Percentiles rank a stretch among this genome's conserved stretches.
Conservation (phyloP, 2,329 filamentous ascomycete species). For the Stagonosporopsis vannaccii region DNA sequence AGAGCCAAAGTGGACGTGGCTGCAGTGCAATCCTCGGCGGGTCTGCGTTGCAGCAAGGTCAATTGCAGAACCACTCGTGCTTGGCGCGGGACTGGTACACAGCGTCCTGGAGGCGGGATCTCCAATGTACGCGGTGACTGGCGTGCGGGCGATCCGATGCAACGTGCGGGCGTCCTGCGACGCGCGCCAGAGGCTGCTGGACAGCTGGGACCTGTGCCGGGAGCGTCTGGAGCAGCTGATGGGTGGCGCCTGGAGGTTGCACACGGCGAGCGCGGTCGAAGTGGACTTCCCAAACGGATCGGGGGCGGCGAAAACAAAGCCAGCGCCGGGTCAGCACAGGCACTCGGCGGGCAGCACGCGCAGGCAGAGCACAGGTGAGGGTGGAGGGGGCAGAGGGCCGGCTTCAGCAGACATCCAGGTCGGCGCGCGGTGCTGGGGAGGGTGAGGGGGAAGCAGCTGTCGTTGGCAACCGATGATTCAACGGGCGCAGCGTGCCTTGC, state of each 20-base stretch:
- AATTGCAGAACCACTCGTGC: constrained; percentile 27
- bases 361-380: constrained; percentile 6
- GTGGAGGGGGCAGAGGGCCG: constrained; percentile 6
- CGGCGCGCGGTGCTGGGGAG: constrained; percentile 26
- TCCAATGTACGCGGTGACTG: constrained; percentile 27
- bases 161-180: constrained; percentile 32
- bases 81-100: constrained; percentile 25
- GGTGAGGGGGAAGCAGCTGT: constrained; percentile 28
- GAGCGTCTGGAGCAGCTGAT: constrained; percentile 23
- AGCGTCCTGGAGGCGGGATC: constrained; percentile 34
- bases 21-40: constrained; percentile 38
- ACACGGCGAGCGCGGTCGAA: constrained; percentile 32
- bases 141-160: constrained; percentile 28
- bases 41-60: constrained; percentile 26
- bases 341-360: constrained; percentile 4
- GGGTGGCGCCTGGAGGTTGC: constrained; percentile 35
- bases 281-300: constrained; percentile 22
- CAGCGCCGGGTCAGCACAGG: constrained; percentile 11
- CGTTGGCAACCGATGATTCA: constrained; percentile 34
- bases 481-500: constrained; percentile 46
- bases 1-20: constrained; percentile 43
- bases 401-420: constrained; percentile 18
- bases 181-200: constrained; percentile 23
- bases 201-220: constrained; percentile 20
- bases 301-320: constrained; percentile 30